phyloP scores from a whole-genome alignment of 495 filamentous ascomycete genomes.

The Aspergillus saccharolyticus region DNA sequence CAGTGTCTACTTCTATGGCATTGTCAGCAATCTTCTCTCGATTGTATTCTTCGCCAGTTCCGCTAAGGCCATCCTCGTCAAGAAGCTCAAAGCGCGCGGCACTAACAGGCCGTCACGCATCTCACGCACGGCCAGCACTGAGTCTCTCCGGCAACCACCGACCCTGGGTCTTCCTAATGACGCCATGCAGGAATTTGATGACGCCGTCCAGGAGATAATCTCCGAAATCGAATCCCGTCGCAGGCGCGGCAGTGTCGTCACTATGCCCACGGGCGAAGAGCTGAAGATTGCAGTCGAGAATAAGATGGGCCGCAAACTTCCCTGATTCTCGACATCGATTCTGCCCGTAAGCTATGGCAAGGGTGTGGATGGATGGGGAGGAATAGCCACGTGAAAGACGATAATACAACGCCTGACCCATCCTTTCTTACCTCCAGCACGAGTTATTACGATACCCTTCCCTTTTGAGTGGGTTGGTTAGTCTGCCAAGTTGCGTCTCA shows the following conservation, averaged over 20 bases:
- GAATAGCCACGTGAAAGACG: no score
- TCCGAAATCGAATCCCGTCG: constrained; percentile 60
- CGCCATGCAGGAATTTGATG: constrained; percentile 69
- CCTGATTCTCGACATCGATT: constrained; percentile 2
- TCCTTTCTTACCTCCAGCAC: background rate
- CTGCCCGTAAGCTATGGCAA: no score
- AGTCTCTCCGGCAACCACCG: constrained; percentile 39
- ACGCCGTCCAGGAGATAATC: constrained; percentile 70
- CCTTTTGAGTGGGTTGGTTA: no score
- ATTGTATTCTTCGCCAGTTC: constrained; percentile 78
- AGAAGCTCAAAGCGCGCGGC: constrained; percentile 54
- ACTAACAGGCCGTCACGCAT: constrained; percentile 23
- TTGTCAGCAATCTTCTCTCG: constrained; percentile 57
- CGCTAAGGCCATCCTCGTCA: constrained; percentile 56
- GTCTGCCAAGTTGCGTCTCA: no score
- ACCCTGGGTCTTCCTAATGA: constrained; percentile 76
- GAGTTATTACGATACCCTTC: no score
- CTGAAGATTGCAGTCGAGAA: constrained; percentile 43
- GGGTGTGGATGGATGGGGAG: background rate
- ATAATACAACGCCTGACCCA: no score
- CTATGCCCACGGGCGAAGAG: constrained; percentile 43
- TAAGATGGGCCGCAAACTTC: constrained; percentile 40
- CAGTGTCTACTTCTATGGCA: constrained; percentile 83
- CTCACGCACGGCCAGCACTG: constrained; percentile 25
- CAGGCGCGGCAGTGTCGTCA: constrained; percentile 46